Evolutionary conservation across 345 rosid species (phyloP), one percentile per base, ranked within the genome.

Genomic region (Salix caprea): DNA sequence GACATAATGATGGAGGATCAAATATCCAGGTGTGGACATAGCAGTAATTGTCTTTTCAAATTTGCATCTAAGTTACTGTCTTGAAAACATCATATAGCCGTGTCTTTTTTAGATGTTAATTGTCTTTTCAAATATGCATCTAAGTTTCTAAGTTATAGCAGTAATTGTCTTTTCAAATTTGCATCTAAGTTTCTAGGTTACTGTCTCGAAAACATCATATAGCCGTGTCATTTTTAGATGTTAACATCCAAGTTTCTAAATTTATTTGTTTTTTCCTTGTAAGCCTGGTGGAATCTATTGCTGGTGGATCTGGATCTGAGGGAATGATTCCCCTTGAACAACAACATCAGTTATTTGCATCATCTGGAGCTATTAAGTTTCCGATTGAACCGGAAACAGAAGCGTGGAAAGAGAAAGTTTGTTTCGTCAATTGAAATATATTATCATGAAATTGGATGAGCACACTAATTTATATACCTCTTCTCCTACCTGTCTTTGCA

Each of bases 371-470:
- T 76, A 96, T 96, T 80, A 87, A 37, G 12, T 96, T 92, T 86
- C 98, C 99, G 9, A 80, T 95, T 82, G 75, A 77, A 4, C 95
- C 87, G 14, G 84, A 58, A 67, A 86, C 96, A 65, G 98, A 94
- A 88, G 98, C 98, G 73, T 96, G 99, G 99, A 89, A 82, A 82
- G 99, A 96, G 82, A 94, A 92, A 92, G 99, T 92, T 26, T 42
- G 78, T 65, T 52, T 60, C 60, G 56, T 72, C 75, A 67, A 21
- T 26, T 16, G 61, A 48, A 48, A 56, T 65, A 73, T 67, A 66
- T 60, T 65, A 54, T 50, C 58, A 69, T 34, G n/a, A 54, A 52
- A 30, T 32, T 65, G 11, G 11, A 48, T 69, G 7, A 42, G 12
- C 64, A 32, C 24, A 21, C 24, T 12, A 69, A 26, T 23, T 42